A percentile compares a stretch with the other conserved stretches of the same genome.
Evolutionary conservation across 1,284 basidiomycete genomes (phyloP).

Genomic region (Mycena citricolor): DNA sequence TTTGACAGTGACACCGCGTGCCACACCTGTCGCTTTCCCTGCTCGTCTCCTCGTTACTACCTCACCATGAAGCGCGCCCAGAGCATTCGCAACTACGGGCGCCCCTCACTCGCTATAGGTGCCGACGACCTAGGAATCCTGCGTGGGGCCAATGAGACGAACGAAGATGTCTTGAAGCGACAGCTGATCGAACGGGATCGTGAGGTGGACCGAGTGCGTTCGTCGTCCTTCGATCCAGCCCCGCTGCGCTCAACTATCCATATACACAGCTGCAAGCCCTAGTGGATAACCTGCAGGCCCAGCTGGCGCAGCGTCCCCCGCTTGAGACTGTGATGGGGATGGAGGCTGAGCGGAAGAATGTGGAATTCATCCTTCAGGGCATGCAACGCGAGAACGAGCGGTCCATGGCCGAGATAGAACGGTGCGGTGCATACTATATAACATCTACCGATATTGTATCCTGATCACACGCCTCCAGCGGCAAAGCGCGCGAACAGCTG

Average conservation of each 20-base stretch:
- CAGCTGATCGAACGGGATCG: slow-evolving; percentile 70
- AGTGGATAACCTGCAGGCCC: slow-evolving; percentile 58
- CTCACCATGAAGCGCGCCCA: slow-evolving; percentile 62
- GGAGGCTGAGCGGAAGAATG: slow-evolving; percentile 66
- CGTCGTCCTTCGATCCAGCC: neutral
- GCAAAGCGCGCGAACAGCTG: slow-evolving; percentile 64
- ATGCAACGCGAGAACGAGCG: slow-evolving; percentile 78
- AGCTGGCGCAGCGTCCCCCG: slow-evolving; percentile 63
- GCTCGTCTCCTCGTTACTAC: too few species aligned
- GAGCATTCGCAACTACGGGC: slow-evolving; percentile 51
- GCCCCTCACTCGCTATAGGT: slow-evolving; percentile 45
- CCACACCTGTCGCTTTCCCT: too few species aligned
- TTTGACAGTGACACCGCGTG: too few species aligned
- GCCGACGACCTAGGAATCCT: slow-evolving; percentile 61
- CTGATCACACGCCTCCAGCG: slow-evolving; percentile 34
- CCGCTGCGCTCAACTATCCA: neutral
- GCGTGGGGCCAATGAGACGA: slow-evolving; percentile 57
- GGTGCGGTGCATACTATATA: slow-evolving; percentile 38
- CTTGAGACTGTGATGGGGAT: slow-evolving; percentile 61
- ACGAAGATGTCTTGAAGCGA: slow-evolving; percentile 59
- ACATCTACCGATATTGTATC: neutral
- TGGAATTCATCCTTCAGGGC: slow-evolving; percentile 70
- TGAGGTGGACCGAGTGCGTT: slow-evolving; percentile 64
- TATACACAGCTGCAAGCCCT: slow-evolving; percentile 54
- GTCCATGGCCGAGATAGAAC: slow-evolving; percentile 72